Evolutionary conservation across 805 yeast genomes (phyloP).

Genomic region (Metschnikowia lachancei): DNA sequence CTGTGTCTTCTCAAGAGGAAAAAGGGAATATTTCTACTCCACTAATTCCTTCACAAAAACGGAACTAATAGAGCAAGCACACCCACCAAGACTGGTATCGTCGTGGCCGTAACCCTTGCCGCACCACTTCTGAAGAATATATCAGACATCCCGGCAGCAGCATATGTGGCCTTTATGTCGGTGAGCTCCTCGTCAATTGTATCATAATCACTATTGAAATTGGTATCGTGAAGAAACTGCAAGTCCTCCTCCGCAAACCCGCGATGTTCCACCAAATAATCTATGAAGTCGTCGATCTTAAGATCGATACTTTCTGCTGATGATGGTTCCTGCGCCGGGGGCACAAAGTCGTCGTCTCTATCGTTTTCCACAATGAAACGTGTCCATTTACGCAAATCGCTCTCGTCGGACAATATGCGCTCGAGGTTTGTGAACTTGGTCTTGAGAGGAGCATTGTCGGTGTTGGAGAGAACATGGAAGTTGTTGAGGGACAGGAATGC

Average conservation of each 20-base stretch:
- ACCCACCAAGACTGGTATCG: not conserved
- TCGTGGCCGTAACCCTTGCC: not conserved
- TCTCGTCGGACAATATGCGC: constrained; percentile 23
- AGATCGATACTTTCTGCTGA: constrained; percentile 18
- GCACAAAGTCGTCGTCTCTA: constrained; percentile 11
- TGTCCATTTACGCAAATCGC: constrained; percentile 29
- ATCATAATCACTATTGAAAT: constrained; percentile 37
- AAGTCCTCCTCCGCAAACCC: constrained; percentile 30
- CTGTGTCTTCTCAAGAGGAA: too few species aligned
- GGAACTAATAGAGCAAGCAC: not conserved
- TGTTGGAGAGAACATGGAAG: constrained; percentile 5
- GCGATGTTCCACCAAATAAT: constrained; percentile 27
- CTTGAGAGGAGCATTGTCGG: constrained; percentile 19
- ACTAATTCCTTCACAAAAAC: not conserved
- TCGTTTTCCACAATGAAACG: constrained; percentile 23
- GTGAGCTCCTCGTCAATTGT: constrained; percentile 39
- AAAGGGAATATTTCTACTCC: too few species aligned
- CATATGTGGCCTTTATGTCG: constrained; percentile 20
- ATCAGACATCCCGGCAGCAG: not conserved
- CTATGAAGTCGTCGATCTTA: constrained; percentile 31
- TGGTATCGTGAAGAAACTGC: constrained; percentile 25
- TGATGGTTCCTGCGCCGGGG: constrained; percentile 4
- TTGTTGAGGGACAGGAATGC: constrained; percentile 17
- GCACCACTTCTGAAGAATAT: constrained; percentile 1
- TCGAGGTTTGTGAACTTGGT: constrained; percentile 31